Conservation (phyloP, 768 basidiomycete species). For the Gymnopilus junonius region DNA sequence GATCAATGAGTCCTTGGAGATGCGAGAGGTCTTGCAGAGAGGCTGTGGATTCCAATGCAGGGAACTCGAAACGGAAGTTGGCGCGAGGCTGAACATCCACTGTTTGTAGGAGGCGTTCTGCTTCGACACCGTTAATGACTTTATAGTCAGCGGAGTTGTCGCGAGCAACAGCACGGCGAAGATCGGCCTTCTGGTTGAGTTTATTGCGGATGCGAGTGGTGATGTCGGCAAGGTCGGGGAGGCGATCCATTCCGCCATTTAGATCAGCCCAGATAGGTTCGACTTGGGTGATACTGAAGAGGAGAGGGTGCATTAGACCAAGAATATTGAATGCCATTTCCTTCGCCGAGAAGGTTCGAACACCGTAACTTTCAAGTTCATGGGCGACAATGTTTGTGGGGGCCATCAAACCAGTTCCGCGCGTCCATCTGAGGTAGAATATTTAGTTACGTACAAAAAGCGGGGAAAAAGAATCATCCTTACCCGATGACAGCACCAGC, state of each 20-base stretch:
- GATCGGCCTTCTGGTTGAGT: conserved; percentile 85
- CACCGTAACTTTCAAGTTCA: conserved; percentile 89
- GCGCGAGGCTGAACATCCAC: conserved; percentile 94
- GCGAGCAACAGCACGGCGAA: conserved; percentile 90
- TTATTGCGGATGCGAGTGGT: conserved; percentile 83
- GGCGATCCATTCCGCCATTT: conserved; percentile 97
- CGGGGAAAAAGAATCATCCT: conserved; percentile 26
- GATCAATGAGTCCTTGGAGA: conserved; percentile 87
- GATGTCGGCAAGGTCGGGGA: conserved; percentile 93
- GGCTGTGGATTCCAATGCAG: conserved; percentile 73
- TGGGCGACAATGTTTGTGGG: conserved; percentile 95
- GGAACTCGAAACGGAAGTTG: conserved; percentile 98
- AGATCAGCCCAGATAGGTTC: conserved; percentile 99
- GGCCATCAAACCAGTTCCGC: conserved; percentile 96
- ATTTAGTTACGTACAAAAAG: conserved; percentile 10
- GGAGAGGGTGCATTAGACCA: conserved; percentile 97
- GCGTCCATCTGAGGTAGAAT: conserved; percentile 76
- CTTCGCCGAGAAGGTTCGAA: conserved; percentile 98
- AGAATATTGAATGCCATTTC: conserved; percentile 99
- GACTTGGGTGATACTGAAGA: conserved; percentile 99
- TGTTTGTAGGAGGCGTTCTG: conserved; percentile 91
- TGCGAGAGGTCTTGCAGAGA: conserved; percentile 74
- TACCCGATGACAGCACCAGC: conserved; percentile 98
- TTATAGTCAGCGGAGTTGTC: conserved; percentile 98
- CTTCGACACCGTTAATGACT: conserved; percentile 84